Percentiles rank a stretch among this genome's conserved stretches.
Conservation (phyloP, 2,329 filamentous ascomycete species). For the Colletotrichum ledebouriae region DNA sequence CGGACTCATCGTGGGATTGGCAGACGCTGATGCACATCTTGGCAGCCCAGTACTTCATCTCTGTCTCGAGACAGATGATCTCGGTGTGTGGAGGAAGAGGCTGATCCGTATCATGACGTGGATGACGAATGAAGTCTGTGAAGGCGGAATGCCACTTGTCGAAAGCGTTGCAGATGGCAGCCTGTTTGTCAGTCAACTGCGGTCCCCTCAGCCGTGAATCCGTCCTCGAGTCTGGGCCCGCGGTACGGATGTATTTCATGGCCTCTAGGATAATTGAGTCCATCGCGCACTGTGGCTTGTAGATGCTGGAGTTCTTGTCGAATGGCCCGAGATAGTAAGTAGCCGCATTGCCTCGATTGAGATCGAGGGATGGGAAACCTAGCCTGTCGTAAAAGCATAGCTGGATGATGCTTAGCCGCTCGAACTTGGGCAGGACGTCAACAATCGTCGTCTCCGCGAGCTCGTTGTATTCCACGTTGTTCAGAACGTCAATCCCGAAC, state of each 20-base stretch:
- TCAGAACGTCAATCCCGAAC: slow-evolving; percentile 29
- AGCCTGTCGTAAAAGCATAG: slow-evolving; percentile 33
- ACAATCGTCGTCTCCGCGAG: slow-evolving; percentile 18
- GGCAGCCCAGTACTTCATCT: slow-evolving; percentile 38
- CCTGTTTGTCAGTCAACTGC: slow-evolving; percentile 29
- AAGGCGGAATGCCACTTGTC: slow-evolving; percentile 38
- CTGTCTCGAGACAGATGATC: slow-evolving; percentile 30
- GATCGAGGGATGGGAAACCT: slow-evolving; percentile 20
- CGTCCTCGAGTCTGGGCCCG: slow-evolving; percentile 29
- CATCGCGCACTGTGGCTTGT: slow-evolving; percentile 32
- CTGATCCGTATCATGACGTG: slow-evolving; percentile 7
- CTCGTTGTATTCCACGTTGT: slow-evolving; percentile 34
- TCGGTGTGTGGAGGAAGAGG: slow-evolving; percentile 26
- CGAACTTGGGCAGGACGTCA: slow-evolving; percentile 31
- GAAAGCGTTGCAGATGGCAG: slow-evolving; percentile 22
- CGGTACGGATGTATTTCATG: slow-evolving; percentile 29
- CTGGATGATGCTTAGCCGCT: slow-evolving; percentile 36
- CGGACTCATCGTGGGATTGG: slow-evolving; percentile 34
- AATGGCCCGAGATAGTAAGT: slow-evolving; percentile 32
- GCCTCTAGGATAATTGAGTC: slow-evolving; percentile 38
- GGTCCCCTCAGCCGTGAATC: slow-evolving; percentile 37
- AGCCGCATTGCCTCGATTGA: slow-evolving; percentile 6
- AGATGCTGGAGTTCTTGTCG: slow-evolving; percentile 31
- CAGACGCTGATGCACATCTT: slow-evolving; percentile 37
- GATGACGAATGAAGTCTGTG: slow-evolving; percentile 17